phyloP scores from a whole-genome alignment of 371 early-diverging fungal species.

The Thermomucor indicae-seudaticae region DNA sequence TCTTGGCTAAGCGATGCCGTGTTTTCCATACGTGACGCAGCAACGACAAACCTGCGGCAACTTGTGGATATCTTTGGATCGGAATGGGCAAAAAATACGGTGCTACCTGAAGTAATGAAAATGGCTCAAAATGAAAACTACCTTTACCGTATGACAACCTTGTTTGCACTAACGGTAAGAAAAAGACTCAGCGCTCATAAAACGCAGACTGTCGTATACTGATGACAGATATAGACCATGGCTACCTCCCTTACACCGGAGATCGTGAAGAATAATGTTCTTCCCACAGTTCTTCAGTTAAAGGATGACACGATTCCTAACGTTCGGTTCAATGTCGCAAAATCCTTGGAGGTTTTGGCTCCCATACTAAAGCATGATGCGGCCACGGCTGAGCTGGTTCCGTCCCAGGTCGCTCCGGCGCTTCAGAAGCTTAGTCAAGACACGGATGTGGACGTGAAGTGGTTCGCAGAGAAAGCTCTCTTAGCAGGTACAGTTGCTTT shows the following conservation, averaged over 20 bases:
- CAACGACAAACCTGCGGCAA: slow-evolving; percentile 87
- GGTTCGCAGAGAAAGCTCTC: slow-evolving; percentile 83
- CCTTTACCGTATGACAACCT: slow-evolving; percentile 95
- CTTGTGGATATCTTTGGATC: slow-evolving; percentile 96
- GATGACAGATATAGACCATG: slow-evolving; percentile 57
- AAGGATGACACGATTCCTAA: slow-evolving; percentile 96
- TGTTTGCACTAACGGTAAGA: slow-evolving; percentile 90
- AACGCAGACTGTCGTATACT: not conserved
- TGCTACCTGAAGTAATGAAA: slow-evolving; percentile 91
- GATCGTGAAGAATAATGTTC: slow-evolving; percentile 80
- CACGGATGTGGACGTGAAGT: slow-evolving; percentile 90
- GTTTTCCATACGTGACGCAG: slow-evolving; percentile 96
- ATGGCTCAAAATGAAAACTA: slow-evolving; percentile 89
- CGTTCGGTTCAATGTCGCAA: slow-evolving; percentile 98
- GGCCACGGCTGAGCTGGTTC: slow-evolving; percentile 55
- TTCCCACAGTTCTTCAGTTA: slow-evolving; percentile 83
- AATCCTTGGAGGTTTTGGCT: slow-evolving; percentile 82
- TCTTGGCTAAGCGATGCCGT: slow-evolving; percentile 96
- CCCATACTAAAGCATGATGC: slow-evolving; percentile 69
- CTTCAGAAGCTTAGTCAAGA: slow-evolving; percentile 83
- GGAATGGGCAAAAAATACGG: slow-evolving; percentile 94
- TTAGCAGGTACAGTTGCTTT: slow-evolving; percentile 52
- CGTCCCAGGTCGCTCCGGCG: slow-evolving; percentile 72
- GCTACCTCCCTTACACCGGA: slow-evolving; percentile 84
- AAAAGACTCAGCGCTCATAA: not conserved